Conservation (phyloP, 495 filamentous ascomycete species). For the Entonaema liquescens region DNA sequence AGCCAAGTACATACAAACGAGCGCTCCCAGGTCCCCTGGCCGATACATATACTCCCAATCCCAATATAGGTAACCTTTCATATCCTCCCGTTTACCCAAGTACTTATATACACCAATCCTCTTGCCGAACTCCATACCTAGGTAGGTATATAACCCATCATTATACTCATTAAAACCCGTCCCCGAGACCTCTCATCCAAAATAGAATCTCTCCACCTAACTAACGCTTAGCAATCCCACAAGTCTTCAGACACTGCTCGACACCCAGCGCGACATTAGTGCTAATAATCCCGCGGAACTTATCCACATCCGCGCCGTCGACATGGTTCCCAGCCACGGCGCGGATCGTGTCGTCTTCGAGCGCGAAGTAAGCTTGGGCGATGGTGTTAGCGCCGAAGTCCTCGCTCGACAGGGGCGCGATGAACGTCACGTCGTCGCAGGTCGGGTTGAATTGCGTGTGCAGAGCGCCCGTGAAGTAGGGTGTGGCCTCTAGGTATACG, state of each 20-base stretch:
- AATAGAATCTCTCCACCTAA: not conserved
- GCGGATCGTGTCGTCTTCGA: conserved; percentile 54
- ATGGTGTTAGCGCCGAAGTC: conserved; percentile 59
- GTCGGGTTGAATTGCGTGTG: conserved; percentile 64
- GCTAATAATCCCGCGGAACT: conserved; percentile 56
- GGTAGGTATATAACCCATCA: no score
- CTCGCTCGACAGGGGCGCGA: conserved; percentile 58
- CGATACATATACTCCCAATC: no score
- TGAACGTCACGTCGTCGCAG: conserved; percentile 59
- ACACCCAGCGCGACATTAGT: conserved; percentile 56
- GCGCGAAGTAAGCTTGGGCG: conserved; percentile 61
- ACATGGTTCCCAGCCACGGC: conserved; percentile 54
- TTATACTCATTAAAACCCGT: no score
- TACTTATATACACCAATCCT: no score
- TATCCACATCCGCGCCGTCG: conserved; percentile 55
- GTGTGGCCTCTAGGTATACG: conserved; percentile 44
- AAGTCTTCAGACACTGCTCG: conserved; percentile 56
- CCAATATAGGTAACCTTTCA: no score
- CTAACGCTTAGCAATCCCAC: conserved; percentile 43
- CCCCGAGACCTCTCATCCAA: not conserved
- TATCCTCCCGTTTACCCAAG: no score
- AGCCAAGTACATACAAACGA: no score
- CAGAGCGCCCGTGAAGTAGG: conserved; percentile 60
- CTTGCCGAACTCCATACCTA: no score
- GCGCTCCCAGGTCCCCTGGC: no score